These are phyloP conservation scores for Nicotiana benthamiana DNA, from an alignment of 257 asterid genomes.

Conservation along the genomic window DNA sequence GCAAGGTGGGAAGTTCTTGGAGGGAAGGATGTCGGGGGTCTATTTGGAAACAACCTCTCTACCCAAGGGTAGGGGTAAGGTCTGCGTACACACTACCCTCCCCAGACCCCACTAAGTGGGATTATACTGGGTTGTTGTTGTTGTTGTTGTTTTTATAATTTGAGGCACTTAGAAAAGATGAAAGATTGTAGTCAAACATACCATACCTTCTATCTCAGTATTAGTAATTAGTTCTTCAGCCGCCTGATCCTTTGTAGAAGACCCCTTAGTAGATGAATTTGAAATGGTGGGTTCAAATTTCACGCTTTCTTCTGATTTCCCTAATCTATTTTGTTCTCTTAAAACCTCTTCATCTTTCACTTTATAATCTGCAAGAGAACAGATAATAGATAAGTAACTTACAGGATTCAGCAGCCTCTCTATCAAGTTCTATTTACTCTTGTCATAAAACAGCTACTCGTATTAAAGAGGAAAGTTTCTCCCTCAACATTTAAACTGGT, in stretches of 20 bases:
- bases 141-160: too few species aligned
- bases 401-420: slow-evolving; percentile 6
- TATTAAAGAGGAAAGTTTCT: neutral
- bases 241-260: slow-evolving; percentile 1
- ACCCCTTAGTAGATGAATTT: neutral
- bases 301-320: slow-evolving; percentile 3
- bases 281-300: neutral
- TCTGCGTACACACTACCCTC: too few species aligned
- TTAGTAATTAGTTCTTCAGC: slow-evolving; percentile 7
- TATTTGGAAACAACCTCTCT: too few species aligned
- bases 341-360: slow-evolving; percentile 16
- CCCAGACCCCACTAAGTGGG: too few species aligned
- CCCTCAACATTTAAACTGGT: neutral
- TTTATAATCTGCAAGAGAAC: slow-evolving; percentile 9
- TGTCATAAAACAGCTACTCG: neutral
- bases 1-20: too few species aligned
- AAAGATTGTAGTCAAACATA: neutral
- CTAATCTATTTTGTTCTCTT: slow-evolving; percentile 8
- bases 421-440: neutral
- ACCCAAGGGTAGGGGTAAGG: too few species aligned
- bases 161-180: neutral
- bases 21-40: too few species aligned
- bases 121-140: too few species aligned
- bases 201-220: slow-evolving; percentile 8
- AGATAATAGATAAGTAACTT: slow-evolving; percentile 4